Evolutionary conservation across 257 asterid genomes (phyloP).

Genomic region (Rehmannia glutinosa): DNA sequence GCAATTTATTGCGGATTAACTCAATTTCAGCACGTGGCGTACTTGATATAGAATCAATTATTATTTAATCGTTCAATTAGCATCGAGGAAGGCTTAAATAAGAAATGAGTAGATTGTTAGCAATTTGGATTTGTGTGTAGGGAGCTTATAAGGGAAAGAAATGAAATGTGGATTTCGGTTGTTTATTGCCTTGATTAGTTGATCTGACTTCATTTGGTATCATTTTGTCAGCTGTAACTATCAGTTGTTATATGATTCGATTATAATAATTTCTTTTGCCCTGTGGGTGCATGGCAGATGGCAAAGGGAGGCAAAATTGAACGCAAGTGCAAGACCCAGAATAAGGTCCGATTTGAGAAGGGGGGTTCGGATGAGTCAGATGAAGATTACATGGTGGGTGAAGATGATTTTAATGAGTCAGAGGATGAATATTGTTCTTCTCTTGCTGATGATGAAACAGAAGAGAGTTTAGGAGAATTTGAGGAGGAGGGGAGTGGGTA

Average conservation of each 20-base stretch:
- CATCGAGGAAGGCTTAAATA: neutral
- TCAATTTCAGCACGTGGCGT: neutral
- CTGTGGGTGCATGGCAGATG: constrained; percentile 38
- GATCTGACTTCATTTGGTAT: neutral
- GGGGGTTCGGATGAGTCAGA: constrained; percentile 56
- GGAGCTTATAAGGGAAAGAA: constrained; percentile 3
- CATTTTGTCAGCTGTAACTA: neutral
- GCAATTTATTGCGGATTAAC: neutral
- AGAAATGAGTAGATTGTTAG: neutral
- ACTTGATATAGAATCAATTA: neutral
- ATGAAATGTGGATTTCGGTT: neutral
- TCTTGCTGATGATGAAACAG: constrained; percentile 54
- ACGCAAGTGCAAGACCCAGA: constrained; percentile 23
- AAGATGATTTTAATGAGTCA: constrained; percentile 47
- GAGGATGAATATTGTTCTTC: constrained; percentile 60
- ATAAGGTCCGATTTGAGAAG: constrained; percentile 24
- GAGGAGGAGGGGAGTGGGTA: constrained; percentile 28
- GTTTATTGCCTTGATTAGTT: constrained; percentile 26
- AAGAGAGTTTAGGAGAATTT: constrained; percentile 41
- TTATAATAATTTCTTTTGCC: constrained; percentile 10
- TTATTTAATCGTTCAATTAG: neutral
- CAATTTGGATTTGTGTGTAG: neutral
- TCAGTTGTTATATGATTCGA: neutral
- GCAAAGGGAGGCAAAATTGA: constrained; percentile 41
- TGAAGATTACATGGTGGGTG: constrained; percentile 64